Conservation (phyloP, 2,329 filamentous ascomycete genomes). For the Phyllosticta paracitricarpa region DNA sequence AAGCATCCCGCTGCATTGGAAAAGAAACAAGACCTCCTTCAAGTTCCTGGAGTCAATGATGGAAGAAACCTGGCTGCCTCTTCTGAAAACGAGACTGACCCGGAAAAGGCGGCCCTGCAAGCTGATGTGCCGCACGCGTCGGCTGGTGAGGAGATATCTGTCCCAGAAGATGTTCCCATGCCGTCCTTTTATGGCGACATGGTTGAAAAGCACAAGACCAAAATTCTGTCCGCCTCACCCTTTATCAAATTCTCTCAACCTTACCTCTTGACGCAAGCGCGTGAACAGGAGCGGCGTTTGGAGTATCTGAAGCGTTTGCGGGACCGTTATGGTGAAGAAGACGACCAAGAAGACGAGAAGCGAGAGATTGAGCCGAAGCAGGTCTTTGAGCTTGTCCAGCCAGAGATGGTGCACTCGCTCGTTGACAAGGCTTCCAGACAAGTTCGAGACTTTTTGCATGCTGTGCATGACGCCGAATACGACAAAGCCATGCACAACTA, state of each 20-base stretch:
- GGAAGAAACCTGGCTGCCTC: background rate
- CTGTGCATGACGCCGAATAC: slow-evolving; percentile 93
- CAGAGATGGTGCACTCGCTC: slow-evolving; percentile 86
- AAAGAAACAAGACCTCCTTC: background rate
- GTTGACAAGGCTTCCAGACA: slow-evolving; percentile 72
- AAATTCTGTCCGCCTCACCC: slow-evolving; percentile 86
- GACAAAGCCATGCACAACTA: slow-evolving; percentile 92
- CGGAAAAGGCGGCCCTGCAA: slow-evolving; percentile 3
- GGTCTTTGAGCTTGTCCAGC: slow-evolving; percentile 82
- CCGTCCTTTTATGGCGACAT: slow-evolving; percentile 93
- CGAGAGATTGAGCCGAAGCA: slow-evolving; percentile 35
- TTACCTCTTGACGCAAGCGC: slow-evolving; percentile 82
- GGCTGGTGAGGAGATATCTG: slow-evolving; percentile 39
- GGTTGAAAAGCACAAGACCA: slow-evolving; percentile 86
- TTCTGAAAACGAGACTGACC: background rate
- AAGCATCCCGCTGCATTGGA: background rate
- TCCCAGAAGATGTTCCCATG: slow-evolving; percentile 66
- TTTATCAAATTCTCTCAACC: slow-evolving; percentile 94
- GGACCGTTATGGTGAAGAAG: slow-evolving; percentile 50
- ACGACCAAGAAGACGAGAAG: slow-evolving; percentile 26
- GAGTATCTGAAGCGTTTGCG: slow-evolving; percentile 72
- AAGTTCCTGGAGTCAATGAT: background rate
- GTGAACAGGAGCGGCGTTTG: slow-evolving; percentile 79
- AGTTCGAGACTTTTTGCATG: slow-evolving; percentile 86
- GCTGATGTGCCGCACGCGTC: slow-evolving; percentile 12